Evolutionary conservation across 1,284 basidiomycete genomes (phyloP).

Genomic region (Leccinum fuscescens): DNA sequence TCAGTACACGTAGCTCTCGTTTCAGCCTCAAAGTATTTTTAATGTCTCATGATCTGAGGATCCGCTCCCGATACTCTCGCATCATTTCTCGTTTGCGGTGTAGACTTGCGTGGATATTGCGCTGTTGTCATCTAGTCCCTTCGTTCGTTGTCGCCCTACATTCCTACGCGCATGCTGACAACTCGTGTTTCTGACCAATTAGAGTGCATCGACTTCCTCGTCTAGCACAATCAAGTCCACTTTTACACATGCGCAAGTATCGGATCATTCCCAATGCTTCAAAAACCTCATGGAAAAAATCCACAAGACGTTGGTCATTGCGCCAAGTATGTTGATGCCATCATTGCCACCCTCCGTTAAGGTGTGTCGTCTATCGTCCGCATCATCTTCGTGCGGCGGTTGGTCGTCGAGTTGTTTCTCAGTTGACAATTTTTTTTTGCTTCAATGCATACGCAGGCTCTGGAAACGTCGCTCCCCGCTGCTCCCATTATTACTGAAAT

Average conservation of each 20-base stretch:
- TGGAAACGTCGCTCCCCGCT: slow-evolving; percentile 1
- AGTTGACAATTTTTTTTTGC: slow-evolving; percentile 5
- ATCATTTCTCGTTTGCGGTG: not conserved
- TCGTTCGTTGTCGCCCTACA: slow-evolving; percentile 1
- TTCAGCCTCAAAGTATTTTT: not conserved
- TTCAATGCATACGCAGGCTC: slow-evolving; percentile 12
- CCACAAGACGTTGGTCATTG: slow-evolving; percentile 51
- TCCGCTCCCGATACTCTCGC: not conserved
- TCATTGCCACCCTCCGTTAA: slow-evolving; percentile 17
- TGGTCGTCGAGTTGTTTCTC: slow-evolving; percentile 2
- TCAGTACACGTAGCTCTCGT: slow-evolving; percentile 8
- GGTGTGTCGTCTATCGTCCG: slow-evolving; percentile 18
- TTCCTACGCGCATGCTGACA: slow-evolving; percentile 6
- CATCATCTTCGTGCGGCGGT: slow-evolving; percentile 1
- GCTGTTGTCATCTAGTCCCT: slow-evolving; percentile 12
- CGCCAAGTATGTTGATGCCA: slow-evolving; percentile 46
- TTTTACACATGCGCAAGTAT: slow-evolving; percentile 4
- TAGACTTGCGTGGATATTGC: slow-evolving; percentile 15
- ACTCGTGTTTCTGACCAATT: slow-evolving; percentile 8
- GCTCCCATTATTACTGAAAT: slow-evolving; percentile 2
- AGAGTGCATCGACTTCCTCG: slow-evolving; percentile 9
- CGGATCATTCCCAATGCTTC: slow-evolving; percentile 34
- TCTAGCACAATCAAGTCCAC: slow-evolving; percentile 21
- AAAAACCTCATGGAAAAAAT: slow-evolving; percentile 53
- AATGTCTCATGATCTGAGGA: not conserved